Base-by-base conservation (phyloP, 257 asterid species). In the Linaria vulgaris region DNA sequence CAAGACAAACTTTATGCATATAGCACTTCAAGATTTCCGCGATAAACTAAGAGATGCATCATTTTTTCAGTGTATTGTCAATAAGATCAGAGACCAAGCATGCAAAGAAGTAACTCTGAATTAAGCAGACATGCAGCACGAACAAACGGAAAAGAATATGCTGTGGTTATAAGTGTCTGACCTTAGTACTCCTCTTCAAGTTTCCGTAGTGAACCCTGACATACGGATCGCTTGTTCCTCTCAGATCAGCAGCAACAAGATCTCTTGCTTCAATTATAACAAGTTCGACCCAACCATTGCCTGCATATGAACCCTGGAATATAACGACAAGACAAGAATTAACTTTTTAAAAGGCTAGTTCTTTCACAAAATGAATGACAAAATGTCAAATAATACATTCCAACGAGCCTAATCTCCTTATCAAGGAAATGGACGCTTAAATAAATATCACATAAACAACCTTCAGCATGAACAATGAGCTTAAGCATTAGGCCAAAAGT, bases 211-310 rank as follows among this genome's bases (percentile, higher is more conserved):
- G 90, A 58, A 94, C 85, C 73, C 88, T 86, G 74, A 94, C 99
- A 47, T 75, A 94, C 51, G 99, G 99, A 78, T 94, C 99, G 63
- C 99, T 94, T 9, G 96, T 94, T 58, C 99, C 99, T 79, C 99
- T 79, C 46, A 88, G 75, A 84, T 94, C 99, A 69, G 99, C 99
- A 58, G 89, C 99, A 64, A 94, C 56, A 45, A 94, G 96, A 74
- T 94, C 99, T 79, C 83, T 83, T 44, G 88, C 99, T 73, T 90
- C 99, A 21, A 94, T 84, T 43, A 94, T 81, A 69, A 83, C 95
- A 11, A 94, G 82, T 69, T 94, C 99, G 13, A 94, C 63, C 99
- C 87, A 90, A 59, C 95, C 96, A 58, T 79, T 81, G 57, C 78
- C 55, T 39, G 77, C 44, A 23, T 75, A 75, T 34, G 87, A 79